Conservation (phyloP, 805 yeast species). For the Nakazawaea ernobii region DNA sequence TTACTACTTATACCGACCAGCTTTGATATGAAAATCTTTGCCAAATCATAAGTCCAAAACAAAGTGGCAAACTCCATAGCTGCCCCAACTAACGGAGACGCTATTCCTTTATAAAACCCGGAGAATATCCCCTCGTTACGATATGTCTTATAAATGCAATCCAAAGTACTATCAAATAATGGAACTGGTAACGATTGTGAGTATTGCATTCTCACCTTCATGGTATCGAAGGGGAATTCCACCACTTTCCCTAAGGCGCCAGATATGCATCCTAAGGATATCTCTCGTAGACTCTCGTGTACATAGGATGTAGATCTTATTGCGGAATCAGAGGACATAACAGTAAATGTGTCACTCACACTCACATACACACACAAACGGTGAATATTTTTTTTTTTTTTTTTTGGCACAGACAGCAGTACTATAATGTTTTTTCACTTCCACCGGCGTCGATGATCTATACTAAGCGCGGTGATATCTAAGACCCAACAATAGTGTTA, state of each 20-base stretch:
- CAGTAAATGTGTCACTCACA: neutral
- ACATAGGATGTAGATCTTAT: neutral
- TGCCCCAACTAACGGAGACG: conserved; percentile 84
- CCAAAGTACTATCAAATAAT: conserved; percentile 52
- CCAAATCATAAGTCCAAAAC: conserved; percentile 57
- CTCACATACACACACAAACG: too few relatives aligned
- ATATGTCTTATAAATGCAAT: conserved; percentile 60
- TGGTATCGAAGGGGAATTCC: conserved; percentile 91
- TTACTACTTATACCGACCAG: neutral
- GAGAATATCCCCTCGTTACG: conserved; percentile 57
- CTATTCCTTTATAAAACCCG: conserved; percentile 77
- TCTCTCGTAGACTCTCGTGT: conserved; percentile 27
- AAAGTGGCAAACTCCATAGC: conserved; percentile 83
- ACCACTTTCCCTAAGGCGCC: conserved; percentile 82
- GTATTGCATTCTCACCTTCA: conserved; percentile 76
- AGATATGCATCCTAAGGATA: conserved; percentile 49
- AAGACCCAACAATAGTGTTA: too few relatives aligned
- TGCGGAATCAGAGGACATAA: neutral
- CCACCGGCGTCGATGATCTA: too few relatives aligned
- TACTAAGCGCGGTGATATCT: too few relatives aligned
- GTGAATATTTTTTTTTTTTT: too few relatives aligned
- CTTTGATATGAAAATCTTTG: conserved; percentile 28
- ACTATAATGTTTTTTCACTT: too few relatives aligned
- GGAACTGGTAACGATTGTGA: conserved; percentile 56
- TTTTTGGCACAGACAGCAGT: too few relatives aligned